Evolutionary conservation across 2,329 filamentous ascomycete genomes (phyloP).

Genomic region (Xylariaceae sp.): DNA sequence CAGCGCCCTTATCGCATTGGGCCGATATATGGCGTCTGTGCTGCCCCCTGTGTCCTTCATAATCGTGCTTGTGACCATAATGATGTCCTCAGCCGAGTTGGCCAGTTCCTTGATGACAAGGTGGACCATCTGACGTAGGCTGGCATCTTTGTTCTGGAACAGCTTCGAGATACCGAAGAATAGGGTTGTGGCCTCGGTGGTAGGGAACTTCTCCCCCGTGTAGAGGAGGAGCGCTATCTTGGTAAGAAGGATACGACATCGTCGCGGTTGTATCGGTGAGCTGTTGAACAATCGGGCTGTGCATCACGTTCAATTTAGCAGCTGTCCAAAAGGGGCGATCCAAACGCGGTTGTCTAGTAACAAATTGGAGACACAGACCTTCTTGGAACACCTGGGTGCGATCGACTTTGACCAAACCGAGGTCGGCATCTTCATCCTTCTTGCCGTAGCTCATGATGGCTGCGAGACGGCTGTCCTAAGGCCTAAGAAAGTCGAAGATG

Average conservation of each 20-base stretch:
- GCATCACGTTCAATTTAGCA: conserved; percentile 6
- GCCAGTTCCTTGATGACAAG: conserved; percentile 97
- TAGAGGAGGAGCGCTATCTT: conserved; percentile 96
- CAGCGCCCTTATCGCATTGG: conserved; percentile 91
- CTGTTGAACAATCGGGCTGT: conserved; percentile 94
- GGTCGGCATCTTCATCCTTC: conserved; percentile 97
- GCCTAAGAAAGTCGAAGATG: conserved; percentile 30
- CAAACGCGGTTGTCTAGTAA: not conserved
- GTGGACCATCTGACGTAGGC: conserved; percentile 97
- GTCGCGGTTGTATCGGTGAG: conserved; percentile 91
- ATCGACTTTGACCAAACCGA: conserved; percentile 92
- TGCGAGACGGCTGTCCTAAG: conserved; percentile 25
- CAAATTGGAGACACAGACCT: conserved; percentile 56
- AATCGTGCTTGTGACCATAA: conserved; percentile 99
- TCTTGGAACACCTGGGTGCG: conserved; percentile 98
- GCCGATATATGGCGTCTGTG: conserved; percentile 88
- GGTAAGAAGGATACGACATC: conserved; percentile 94
- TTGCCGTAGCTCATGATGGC: conserved; percentile 92
- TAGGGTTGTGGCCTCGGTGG: conserved; percentile 93
- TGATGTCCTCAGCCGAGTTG: conserved; percentile 93
- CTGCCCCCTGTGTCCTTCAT: conserved; percentile 99
- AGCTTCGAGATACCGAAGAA: conserved; percentile 99
- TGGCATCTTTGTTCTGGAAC: conserved; percentile 99
- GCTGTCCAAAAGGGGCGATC: not conserved
- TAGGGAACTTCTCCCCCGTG: conserved; percentile 94